A percentile compares a stretch with the other conserved stretches of the same genome.
Conservation (phyloP, 2,329 filamentous ascomycete species). For the Penicillium nordicum region DNA sequence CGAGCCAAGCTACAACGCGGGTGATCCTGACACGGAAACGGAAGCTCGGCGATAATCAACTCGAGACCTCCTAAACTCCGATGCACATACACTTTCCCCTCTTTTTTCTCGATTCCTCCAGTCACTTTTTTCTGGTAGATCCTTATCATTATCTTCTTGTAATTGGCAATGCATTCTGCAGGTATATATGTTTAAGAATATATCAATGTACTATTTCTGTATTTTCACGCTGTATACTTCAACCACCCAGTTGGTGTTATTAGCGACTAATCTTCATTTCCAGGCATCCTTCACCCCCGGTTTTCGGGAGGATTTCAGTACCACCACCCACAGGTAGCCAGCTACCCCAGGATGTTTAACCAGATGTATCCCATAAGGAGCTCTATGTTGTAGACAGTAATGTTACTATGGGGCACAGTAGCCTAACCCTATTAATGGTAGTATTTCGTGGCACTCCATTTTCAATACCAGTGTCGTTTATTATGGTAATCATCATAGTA, state of each 20-base stretch:
- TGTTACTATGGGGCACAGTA: too few species aligned
- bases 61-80: neutral
- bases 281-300: neutral
- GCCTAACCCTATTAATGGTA: too few species aligned
- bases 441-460: too few species aligned
- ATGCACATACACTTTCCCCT: constrained; percentile 6
- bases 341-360: neutral
- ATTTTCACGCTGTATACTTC: neutral
- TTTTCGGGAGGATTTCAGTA: neutral
- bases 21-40: neutral
- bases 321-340: neutral
- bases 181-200: constrained; percentile 14
- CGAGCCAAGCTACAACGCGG: neutral
- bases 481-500: too few species aligned
- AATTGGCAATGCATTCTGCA: constrained; percentile 23
- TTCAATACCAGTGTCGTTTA: too few species aligned
- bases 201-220: constrained; percentile 9
- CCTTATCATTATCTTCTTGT: constrained; percentile 13
- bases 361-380: too few species aligned
- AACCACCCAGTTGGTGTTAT: neutral
- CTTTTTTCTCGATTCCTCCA: constrained; percentile 1
- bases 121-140: constrained; percentile 6
- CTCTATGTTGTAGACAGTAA: too few species aligned
- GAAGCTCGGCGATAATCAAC: constrained; percentile 10
- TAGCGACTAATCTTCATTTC: neutral